phyloP scores from a whole-genome alignment of 257 asterid species.

The Salvia hispanica region DNA sequence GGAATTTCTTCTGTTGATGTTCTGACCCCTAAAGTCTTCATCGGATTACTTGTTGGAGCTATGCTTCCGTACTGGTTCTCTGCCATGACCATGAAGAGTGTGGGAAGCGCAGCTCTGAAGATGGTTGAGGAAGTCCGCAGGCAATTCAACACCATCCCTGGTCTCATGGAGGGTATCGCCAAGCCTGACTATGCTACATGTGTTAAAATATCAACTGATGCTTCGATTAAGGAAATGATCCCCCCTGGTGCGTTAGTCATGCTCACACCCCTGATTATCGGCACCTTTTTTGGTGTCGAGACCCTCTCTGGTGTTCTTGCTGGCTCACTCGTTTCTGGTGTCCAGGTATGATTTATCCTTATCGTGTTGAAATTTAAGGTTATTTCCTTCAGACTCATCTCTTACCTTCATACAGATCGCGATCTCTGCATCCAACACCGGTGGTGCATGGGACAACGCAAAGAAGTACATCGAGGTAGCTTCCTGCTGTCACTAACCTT shows the following conservation, averaged over 20 bases:
- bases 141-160: constrained; percentile 83
- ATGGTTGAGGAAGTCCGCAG: constrained; percentile 96
- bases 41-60: constrained; percentile 81
- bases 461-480: constrained; percentile 72
- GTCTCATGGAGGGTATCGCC: constrained; percentile 77
- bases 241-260: too few relatives aligned
- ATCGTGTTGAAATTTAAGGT: not conserved
- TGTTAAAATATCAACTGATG: constrained; percentile 70
- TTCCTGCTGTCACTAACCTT: not conserved
- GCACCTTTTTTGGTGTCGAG: constrained; percentile 88
- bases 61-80: constrained; percentile 97
- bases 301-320: constrained; percentile 91
- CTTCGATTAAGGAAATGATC: too few relatives aligned
- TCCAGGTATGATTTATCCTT: constrained; percentile 55
- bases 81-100: constrained; percentile 98
- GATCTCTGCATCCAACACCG: constrained; percentile 72
- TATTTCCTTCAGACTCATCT: not conserved
- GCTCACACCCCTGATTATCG: constrained; percentile 70
- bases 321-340: constrained; percentile 90
- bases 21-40: constrained; percentile 83
- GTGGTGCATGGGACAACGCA: constrained; percentile 79
- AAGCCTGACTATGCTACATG: constrained; percentile 90
- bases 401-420: constrained; percentile 48
- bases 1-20: constrained; percentile 68
- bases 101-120: constrained; percentile 86